Evolutionary conservation across 1,139 yeast genomes (phyloP), one percentile per base, ranked within the genome.

Genomic region (Candida sojae): DNA sequence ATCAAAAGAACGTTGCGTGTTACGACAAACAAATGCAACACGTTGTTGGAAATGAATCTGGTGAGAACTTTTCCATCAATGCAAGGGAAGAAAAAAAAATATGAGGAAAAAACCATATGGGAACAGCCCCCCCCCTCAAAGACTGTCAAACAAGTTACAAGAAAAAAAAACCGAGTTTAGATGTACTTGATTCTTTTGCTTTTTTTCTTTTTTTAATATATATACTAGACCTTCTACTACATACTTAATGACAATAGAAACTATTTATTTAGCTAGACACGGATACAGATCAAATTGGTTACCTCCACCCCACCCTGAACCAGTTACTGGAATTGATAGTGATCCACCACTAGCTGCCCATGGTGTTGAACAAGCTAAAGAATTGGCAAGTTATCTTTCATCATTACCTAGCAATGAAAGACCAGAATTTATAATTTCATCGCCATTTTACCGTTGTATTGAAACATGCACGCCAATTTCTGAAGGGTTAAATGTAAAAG

Each of bases 401-500:
- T 53, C 66, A 1, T 61, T 82, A 17, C 70, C 72, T 0, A 52
- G 58, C 2, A 67, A 71, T 4, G 79, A 82, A 25, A 75, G 72
- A 47, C 88, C 92, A 1, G 83, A 84, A 52, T 70, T 84, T 45
- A 77, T 89, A 25, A 72, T 87, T 57, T 71, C 86, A 1, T 89
- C 97, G 2, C 98, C 98, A 0, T 92, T 90, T 64, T 91, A 89
- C 64, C 72, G 98, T 52, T 93, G 98, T 64, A 73, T 92, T 12
- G 92, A 93, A 63, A 91, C 98, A 0, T 80, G 87, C 3, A 77
- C 80, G 41, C 88, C 92, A 2, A 70, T 84, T n/a, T 83, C 92
- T 1, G 71, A 78, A 33, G 64, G 66, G 42, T 67, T 86, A 26
- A 80, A 73, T 10, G 60, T 84, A 33, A 81, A 82, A n/a, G 77